Base-by-base conservation (phyloP, 768 basidiomycete species). In the Postia placenta region DNA sequence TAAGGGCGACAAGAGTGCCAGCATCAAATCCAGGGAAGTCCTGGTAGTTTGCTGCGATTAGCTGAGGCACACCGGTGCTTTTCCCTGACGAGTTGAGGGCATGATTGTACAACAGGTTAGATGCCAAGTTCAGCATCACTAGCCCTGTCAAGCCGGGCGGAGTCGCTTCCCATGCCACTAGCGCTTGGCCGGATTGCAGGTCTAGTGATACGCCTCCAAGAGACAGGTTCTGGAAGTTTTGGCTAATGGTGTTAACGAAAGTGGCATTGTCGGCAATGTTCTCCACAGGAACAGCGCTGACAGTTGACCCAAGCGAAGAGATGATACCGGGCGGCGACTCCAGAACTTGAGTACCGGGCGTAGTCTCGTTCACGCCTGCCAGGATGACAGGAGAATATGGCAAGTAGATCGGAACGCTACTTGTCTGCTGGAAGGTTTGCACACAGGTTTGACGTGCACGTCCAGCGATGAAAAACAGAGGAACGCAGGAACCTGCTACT, bases 111-210 rank as follows among this genome's bases (percentile, higher is more conserved):
- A 87, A 62, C 11, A 87, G 63, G 57, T 90, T 91, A 4, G 74
- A 77, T 1, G 72, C 80, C 36, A 90, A 60, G 59, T 87, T 91
- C 48, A 90, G 63, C 69, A 87, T 70, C 1, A 76, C 69, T 2
- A 76, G 72, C 3, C 83, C 85, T 15, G 71, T 73, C 5, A 79
- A 54, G 1, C 81, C 80, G 4, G 84, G 81, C 5, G 81, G 68
- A 1, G 71, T 66, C 1, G 79, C 83, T 61, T 89, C 82, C 83
- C 85, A 90, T 22, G 88, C 85, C 26, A 90, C 57, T 37, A 87
- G 58, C 0, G 82, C 66, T 11, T 73, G 61, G 0, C 76, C 74
- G 0, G 75, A 73, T 25, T 69, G 52, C 4, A 66, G 27, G 49
- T 88, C 74, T 11, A 87, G 56, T 0, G 87, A 87, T 23, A 90